A percentile compares a stretch with the other conserved stretches of the same genome.
These are phyloP conservation scores for Leucosporidium yakuticum DNA, from an alignment of 768 basidiomycete species.

Conservation along the genomic window DNA sequence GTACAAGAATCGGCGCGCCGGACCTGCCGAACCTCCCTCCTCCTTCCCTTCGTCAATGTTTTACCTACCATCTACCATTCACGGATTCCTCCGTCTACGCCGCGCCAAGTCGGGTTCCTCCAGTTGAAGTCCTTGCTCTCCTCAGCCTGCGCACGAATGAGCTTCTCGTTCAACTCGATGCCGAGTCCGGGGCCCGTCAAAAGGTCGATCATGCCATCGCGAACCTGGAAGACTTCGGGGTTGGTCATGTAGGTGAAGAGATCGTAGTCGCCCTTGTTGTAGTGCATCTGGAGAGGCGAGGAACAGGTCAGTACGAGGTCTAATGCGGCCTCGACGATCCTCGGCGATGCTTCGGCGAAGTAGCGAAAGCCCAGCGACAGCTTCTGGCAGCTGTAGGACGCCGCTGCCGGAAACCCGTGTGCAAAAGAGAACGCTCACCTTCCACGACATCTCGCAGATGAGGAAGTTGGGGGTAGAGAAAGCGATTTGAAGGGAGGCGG, in stretches of 20 bases:
- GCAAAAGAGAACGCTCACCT: conserved; percentile 20
- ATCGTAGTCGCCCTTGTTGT: conserved; percentile 54
- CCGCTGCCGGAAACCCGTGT: background rate
- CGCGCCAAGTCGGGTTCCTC: conserved; percentile 57
- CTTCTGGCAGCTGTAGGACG: too few species aligned
- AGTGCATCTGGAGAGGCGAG: conserved; percentile 49
- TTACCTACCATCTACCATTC: conserved; percentile 50
- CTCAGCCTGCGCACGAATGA: conserved; percentile 47
- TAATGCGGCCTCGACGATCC: too few species aligned
- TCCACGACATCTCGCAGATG: conserved; percentile 43
- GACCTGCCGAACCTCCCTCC: too few species aligned
- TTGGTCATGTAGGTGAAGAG: conserved; percentile 56
- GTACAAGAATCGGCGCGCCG: too few species aligned
- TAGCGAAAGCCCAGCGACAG: too few species aligned
- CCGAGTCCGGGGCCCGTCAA: conserved; percentile 58
- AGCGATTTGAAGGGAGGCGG: conserved; percentile 63
- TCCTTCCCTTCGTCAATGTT: too few species aligned
- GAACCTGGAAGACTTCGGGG: conserved; percentile 52
- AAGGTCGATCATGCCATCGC: conserved; percentile 52
- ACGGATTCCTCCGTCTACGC: conserved; percentile 52
- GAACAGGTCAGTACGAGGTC: conserved; percentile 39
- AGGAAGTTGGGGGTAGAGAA: conserved; percentile 56
- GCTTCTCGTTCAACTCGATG: conserved; percentile 56
- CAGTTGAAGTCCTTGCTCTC: conserved; percentile 49
- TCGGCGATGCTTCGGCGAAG: too few species aligned